A percentile compares a stretch with the other conserved stretches of the same genome.
These are phyloP conservation scores for Melaleuca quinquenervia DNA, from an alignment of 345 rosid genomes.

Conservation along the genomic window DNA sequence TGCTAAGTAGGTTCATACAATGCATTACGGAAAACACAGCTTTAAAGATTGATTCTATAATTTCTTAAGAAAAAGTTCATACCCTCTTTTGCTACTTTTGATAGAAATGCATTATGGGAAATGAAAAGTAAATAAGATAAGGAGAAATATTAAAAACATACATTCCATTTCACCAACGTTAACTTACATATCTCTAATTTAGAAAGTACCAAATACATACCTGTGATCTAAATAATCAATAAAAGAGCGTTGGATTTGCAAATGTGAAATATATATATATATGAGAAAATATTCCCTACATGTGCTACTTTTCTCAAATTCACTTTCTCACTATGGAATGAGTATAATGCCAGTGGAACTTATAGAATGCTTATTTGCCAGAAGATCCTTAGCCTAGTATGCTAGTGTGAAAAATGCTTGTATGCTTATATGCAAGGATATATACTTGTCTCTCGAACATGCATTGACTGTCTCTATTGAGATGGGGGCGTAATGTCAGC, in stretches of 20 bases:
- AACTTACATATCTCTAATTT: not conserved
- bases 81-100: not conserved
- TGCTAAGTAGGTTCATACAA: not conserved
- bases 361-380: no score
- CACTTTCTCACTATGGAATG: no score
- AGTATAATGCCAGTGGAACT: no score
- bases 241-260: no score
- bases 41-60: not conserved
- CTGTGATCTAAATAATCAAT: not conserved
- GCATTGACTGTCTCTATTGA: slow-evolving; percentile 95
- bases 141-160: not conserved
- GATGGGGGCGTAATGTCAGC: slow-evolving; percentile 99
- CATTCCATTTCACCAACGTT: not conserved
- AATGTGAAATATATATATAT: no score
- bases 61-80: not conserved
- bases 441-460: slow-evolving; percentile 90
- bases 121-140: not conserved
- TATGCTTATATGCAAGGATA: not conserved
- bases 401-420: no score
- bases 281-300: no score
- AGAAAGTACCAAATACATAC: not conserved
- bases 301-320: no score
- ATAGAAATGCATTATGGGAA: not conserved
- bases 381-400: no score
- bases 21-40: not conserved